Conservation (phyloP, 2,329 filamentous ascomycete genomes). For the Fusarium sp. region DNA sequence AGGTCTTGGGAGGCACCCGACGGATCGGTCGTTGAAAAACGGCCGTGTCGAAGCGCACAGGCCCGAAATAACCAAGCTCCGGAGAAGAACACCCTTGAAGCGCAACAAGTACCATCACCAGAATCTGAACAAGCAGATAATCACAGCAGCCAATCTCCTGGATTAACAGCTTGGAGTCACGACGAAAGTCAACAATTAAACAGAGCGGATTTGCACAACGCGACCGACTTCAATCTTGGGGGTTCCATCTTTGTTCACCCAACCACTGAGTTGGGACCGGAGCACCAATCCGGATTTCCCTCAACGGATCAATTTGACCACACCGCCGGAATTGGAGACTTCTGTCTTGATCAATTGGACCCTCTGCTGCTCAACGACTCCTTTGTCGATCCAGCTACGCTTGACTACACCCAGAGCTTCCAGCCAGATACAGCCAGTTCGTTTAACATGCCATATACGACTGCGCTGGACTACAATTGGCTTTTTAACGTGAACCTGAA, state of each 20-base stretch:
- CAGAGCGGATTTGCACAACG: not conserved
- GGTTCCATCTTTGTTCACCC: constrained; percentile 16
- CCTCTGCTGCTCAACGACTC: constrained; percentile 7
- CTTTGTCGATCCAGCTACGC: not conserved
- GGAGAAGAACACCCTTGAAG: not conserved
- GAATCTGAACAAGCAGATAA: constrained; percentile 5
- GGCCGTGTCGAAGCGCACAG: constrained; percentile 35
- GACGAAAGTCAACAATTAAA: not conserved
- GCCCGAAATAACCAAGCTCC: constrained; percentile 24
- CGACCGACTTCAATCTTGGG: not conserved
- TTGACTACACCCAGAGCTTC: constrained; percentile 68
- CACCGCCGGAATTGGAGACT: constrained; percentile 1
- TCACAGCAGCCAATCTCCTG: not conserved
- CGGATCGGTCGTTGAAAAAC: constrained; percentile 66
- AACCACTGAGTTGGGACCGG: not conserved
- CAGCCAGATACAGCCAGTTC: constrained; percentile 74
- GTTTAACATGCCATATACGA: constrained; percentile 77
- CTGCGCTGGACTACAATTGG: constrained; percentile 75
- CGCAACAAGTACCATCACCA: constrained; percentile 11
- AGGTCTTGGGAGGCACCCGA: constrained; percentile 69
- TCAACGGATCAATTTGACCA: not conserved
- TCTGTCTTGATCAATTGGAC: not conserved
- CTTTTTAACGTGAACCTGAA: constrained; percentile 65
- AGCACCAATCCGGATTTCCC: not conserved
- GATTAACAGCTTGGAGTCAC: not conserved